phyloP scores from a whole-genome alignment of 805 yeast genomes.

The Metschnikowia similis region DNA sequence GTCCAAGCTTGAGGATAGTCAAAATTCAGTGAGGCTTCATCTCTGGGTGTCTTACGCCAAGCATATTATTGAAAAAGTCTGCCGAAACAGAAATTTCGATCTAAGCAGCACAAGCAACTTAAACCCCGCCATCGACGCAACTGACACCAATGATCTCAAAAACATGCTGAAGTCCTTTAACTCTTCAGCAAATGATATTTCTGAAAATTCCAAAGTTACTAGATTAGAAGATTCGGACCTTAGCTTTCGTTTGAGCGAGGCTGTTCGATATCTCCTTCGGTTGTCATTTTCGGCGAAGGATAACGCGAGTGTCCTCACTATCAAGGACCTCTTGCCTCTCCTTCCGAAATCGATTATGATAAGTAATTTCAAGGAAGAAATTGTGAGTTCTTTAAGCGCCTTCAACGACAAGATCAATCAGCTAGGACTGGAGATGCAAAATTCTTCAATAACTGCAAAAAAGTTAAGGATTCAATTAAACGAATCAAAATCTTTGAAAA shows the following conservation, averaged over 20 bases:
- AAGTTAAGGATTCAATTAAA: constrained; percentile 59
- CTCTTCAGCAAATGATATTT: constrained; percentile 16
- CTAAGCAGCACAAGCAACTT: neutral
- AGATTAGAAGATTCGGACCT: constrained; percentile 6
- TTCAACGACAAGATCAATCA: constrained; percentile 64
- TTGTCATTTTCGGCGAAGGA: constrained; percentile 24
- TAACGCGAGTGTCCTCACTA: constrained; percentile 41
- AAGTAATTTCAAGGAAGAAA: constrained; percentile 78
- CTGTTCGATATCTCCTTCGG: constrained; percentile 29
- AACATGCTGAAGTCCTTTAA: neutral
- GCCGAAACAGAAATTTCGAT: neutral
- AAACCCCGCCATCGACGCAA: neutral
- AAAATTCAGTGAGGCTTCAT: constrained; percentile 49
- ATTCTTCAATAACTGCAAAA: constrained; percentile 56
- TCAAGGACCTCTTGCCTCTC: constrained; percentile 78
- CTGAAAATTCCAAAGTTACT: constrained; percentile 15
- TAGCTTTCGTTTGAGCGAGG: constrained; percentile 20
- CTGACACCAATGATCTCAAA: neutral
- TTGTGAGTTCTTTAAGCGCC: constrained; percentile 71
- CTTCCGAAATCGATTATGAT: constrained; percentile 82
- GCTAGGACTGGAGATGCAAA: constrained; percentile 70
- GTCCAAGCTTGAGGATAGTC: constrained; percentile 32
- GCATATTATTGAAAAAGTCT: constrained; percentile 35
- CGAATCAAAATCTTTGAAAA: constrained; percentile 28
- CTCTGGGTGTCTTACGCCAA: constrained; percentile 69